Evolutionary conservation across 345 rosid genomes (phyloP).

Genomic region (Lepidium didymum): DNA sequence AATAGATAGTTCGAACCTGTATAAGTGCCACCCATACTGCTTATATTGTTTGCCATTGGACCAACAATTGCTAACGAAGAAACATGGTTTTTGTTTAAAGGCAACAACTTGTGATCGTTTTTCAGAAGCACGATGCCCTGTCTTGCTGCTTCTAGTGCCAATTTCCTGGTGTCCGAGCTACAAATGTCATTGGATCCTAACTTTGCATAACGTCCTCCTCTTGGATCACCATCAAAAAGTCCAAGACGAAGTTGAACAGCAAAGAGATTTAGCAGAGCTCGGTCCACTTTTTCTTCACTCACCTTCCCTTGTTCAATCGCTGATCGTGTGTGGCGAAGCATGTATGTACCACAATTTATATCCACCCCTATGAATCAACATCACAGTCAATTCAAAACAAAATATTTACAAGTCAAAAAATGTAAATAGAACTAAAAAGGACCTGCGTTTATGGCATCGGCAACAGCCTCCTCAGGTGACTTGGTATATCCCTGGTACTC

Average conservation of each 20-base stretch:
- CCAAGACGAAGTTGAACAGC: constrained; percentile 83
- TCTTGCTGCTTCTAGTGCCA: constrained; percentile 81
- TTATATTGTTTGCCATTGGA: constrained; percentile 56
- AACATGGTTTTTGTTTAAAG: constrained; percentile 40
- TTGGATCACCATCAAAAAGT: constrained; percentile 76
- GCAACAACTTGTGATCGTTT: constrained; percentile 64
- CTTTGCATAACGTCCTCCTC: constrained; percentile 46
- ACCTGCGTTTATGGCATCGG: constrained; percentile 85
- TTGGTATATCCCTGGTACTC: constrained; percentile 68
- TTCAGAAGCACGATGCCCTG: constrained; percentile 94
- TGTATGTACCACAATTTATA: constrained; percentile 66
- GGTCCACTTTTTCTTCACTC: constrained; percentile 54
- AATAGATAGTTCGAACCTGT: constrained; percentile 44
- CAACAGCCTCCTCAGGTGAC: constrained; percentile 66
- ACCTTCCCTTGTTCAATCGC: constrained; percentile 60
- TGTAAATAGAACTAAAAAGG: background rate
- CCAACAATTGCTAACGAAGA: constrained; percentile 76
- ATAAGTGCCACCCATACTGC: constrained; percentile 68
- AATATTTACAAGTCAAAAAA: background rate
- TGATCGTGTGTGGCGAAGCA: constrained; percentile 46
- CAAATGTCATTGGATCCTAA: constrained; percentile 63
- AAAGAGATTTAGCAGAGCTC: constrained; percentile 77
- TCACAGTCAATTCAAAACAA: background rate
- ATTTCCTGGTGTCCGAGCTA: constrained; percentile 47
- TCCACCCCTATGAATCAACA: constrained; percentile 52